Percentiles rank a stretch among this genome's conserved stretches.
These are phyloP conservation scores for Epicoccum nigrum DNA, from an alignment of 2,329 filamentous ascomycete species.

Conservation along the genomic window DNA sequence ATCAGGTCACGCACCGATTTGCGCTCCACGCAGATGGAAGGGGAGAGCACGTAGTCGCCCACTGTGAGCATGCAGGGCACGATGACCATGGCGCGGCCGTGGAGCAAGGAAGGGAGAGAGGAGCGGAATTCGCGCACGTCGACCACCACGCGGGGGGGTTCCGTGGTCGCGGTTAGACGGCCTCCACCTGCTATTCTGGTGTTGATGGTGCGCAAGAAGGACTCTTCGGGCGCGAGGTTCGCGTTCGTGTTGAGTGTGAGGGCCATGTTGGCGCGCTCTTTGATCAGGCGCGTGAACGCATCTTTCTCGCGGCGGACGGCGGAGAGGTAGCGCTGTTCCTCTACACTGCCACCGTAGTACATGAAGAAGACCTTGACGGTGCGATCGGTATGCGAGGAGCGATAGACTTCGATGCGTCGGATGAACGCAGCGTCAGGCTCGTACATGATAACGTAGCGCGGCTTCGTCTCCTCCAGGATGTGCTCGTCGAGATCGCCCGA, in stretches of 20 bases:
- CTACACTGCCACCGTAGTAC: constrained; percentile 93
- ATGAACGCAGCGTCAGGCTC: constrained; percentile 96
- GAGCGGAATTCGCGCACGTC: constrained; percentile 97
- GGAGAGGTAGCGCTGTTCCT: constrained; percentile 92
- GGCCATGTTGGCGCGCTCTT: constrained; percentile 91
- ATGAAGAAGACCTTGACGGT: constrained; percentile 95
- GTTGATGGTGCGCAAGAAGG: constrained; percentile 93
- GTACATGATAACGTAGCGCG: constrained; percentile 97
- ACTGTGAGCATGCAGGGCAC: constrained; percentile 96
- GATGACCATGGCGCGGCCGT: constrained; percentile 85
- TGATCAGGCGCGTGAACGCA: constrained; percentile 91
- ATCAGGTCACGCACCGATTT: constrained; percentile 93
- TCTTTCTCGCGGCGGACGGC: constrained; percentile 94
- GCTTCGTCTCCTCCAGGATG: constrained; percentile 91
- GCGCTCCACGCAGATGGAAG: constrained; percentile 89
- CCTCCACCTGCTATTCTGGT: constrained; percentile 95
- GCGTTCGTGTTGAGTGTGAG: constrained; percentile 74
- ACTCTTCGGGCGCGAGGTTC: constrained; percentile 80
- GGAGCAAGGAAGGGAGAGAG: constrained; percentile 85
- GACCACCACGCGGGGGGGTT: constrained; percentile 88
- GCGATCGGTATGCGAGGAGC: constrained; percentile 87
- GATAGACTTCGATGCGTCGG: constrained; percentile 90
- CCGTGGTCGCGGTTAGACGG: constrained; percentile 78
- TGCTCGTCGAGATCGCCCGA: constrained; percentile 96
- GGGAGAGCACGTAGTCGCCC: constrained; percentile 92